Conservation (phyloP, 305 asterid species). For the Fraxinus angustifolia region DNA sequence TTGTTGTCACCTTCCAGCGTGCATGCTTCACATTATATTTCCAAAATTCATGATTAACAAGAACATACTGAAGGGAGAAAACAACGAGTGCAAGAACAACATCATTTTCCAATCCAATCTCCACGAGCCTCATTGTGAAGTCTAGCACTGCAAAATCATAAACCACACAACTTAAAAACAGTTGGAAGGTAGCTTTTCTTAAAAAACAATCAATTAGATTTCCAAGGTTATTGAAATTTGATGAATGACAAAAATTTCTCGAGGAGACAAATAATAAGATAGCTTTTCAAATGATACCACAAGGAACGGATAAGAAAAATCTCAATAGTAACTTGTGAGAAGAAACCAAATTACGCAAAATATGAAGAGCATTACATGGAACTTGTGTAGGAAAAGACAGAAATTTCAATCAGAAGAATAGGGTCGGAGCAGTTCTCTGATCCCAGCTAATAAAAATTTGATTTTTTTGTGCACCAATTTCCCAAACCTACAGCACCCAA, state of each 20-base stretch:
- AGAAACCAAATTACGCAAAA: not conserved
- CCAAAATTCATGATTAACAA: constrained; percentile 93
- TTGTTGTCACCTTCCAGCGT: constrained; percentile 87
- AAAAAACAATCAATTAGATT: constrained; percentile 17
- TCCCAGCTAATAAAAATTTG: not conserved
- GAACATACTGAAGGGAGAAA: constrained; percentile 88
- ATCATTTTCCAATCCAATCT: constrained; percentile 75
- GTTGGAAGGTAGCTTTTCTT: constrained; percentile 23
- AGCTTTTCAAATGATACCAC: constrained; percentile 6
- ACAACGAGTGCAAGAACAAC: constrained; percentile 66
- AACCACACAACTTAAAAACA: constrained; percentile 6
- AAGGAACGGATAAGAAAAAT: constrained; percentile 11
- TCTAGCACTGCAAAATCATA: constrained; percentile 68
- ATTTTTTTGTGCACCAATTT: not conserved
- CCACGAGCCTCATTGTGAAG: constrained; percentile 79
- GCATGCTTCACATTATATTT: constrained; percentile 72
- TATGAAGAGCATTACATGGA: not conserved
- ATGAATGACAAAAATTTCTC: not conserved
- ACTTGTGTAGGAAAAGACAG: not conserved
- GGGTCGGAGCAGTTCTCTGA: not conserved
- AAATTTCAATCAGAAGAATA: not conserved
- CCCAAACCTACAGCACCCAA: constrained; percentile 1
- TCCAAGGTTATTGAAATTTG: not conserved
- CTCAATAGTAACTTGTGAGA: constrained; percentile 11
- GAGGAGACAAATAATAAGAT: constrained; percentile 6